These are phyloP conservation scores for Aspergillus versicolor DNA, from an alignment of 2,329 filamentous ascomycete species.

Conservation along the genomic window DNA sequence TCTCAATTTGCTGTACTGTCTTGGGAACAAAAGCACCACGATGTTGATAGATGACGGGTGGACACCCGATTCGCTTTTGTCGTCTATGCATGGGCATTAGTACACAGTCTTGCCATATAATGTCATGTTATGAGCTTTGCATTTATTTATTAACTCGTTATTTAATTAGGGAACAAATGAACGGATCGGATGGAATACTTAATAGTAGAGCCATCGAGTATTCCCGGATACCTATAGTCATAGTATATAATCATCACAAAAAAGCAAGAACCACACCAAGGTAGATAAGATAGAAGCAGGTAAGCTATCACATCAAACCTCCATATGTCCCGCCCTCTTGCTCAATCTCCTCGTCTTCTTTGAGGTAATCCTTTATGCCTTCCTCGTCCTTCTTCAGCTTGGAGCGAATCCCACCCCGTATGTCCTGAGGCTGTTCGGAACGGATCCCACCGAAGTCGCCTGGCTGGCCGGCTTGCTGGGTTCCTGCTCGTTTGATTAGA, in stretches of 20 bases:
- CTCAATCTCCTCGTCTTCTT: background rate
- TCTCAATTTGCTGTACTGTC: conserved; percentile 21
- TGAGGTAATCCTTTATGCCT: background rate
- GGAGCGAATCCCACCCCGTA: background rate
- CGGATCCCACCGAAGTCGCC: too few relatives aligned
- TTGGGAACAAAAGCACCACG: conserved; percentile 1
- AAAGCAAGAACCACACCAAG: background rate
- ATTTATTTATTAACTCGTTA: background rate
- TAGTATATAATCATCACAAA: background rate
- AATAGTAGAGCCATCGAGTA: background rate
- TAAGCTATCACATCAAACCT: background rate
- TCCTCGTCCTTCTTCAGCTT: background rate
- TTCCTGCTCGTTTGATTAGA: background rate
- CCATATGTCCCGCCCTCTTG: background rate
- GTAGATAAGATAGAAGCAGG: background rate
- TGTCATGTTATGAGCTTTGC: background rate
- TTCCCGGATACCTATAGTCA: background rate
- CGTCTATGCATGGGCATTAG: conserved; percentile 20
- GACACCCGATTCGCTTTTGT: conserved; percentile 24
- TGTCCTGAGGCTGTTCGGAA: background rate
- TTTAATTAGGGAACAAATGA: background rate
- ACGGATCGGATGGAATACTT: background rate
- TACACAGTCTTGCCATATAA: too few relatives aligned
- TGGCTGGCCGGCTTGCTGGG: background rate
- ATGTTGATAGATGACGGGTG: conserved; percentile 19